Percentiles rank a stretch among this genome's conserved stretches.
Conservation (phyloP, 192 early-diverging fungal genomes). For the Chytriomyces sp. region DNA sequence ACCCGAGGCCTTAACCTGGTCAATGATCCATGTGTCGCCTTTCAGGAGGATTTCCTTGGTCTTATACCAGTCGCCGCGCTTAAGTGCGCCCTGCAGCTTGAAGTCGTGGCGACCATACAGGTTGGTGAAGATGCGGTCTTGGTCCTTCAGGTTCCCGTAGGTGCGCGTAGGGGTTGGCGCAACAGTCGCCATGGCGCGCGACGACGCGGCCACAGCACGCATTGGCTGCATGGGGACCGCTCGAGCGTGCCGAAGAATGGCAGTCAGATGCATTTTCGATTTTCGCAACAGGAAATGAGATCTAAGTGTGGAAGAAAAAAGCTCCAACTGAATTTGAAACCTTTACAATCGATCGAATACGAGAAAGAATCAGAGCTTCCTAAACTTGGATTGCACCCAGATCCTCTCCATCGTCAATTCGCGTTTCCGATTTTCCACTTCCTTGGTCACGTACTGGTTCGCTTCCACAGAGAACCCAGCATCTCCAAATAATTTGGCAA, state of each 20-base stretch:
- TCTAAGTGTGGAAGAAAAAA: no score
- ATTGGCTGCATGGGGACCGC: no score
- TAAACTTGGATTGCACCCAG: constrained; percentile 52
- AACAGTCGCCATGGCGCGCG: constrained; percentile 8
- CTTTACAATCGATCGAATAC: no score
- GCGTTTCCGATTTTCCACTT: constrained; percentile 51
- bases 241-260: background rate
- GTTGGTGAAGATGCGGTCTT: constrained; percentile 99
- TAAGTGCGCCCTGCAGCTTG: constrained; percentile 81
- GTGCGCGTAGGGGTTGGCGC: constrained; percentile 25
- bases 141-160: constrained; percentile 71
- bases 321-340: no score
- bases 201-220: no score
- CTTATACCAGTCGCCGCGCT: constrained; percentile 99
- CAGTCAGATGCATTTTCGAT: background rate
- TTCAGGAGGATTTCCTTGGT: constrained; percentile 97
- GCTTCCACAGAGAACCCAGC: constrained; percentile 46
- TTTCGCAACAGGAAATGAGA: no score
- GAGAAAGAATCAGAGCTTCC: constrained; percentile 4
- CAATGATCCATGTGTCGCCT: constrained; percentile 96
- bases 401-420: constrained; percentile 52
- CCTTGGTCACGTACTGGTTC: constrained; percentile 46
- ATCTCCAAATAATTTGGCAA: constrained; percentile 37
- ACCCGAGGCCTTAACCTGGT: constrained; percentile 95
- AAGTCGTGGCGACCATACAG: constrained; percentile 93